Base-by-base conservation (phyloP, 192 early-diverging fungal species). In the Coemansia sp. region DNA sequence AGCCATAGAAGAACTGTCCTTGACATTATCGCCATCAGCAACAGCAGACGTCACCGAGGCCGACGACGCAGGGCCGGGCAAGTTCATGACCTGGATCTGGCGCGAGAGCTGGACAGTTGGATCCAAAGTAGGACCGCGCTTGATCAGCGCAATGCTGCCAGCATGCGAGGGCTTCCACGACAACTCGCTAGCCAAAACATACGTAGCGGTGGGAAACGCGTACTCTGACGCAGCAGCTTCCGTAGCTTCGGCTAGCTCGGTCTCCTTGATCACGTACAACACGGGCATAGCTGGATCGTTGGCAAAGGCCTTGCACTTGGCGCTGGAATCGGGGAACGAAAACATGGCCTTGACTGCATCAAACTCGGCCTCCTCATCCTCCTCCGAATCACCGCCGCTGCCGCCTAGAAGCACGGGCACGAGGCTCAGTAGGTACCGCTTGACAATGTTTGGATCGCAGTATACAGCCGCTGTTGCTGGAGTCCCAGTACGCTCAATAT, bases 1-100 rank as follows among this genome's bases (percentile, higher is more conserved):
- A 86, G 22, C 72, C 40, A 38, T 10, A 7, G 67, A 41, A 15
- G 49, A 18, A 0, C 18, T 52, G n/a, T 61, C 42, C 46, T 65
- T 62, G 43, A 44, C 43, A 16, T 1, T 13, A 20, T 29, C 73
- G n/a, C 31, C 57, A 42, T 22, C 67, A 1, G 22, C 38, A 15
- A n/a, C 20, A 13, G 66, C 36, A 1, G 66, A 29, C 16, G 55
- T 20, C 33, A 36, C 18, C 16, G 24, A 42, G 18, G 73, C 82
- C 3, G 87, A 72, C 54, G 67, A 79, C 24, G 85, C 87, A 1
- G 87, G 87, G 31, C 95, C 96, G 0, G 96, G 97, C 57, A 99
- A 78, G 72, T 94, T 94, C 81, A 97, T 94, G 46, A 96, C 86
- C 77, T 96, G 95, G 67, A 96, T 81, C 82, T 98, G 97, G 33